Base-by-base conservation (phyloP, 306 rosid species). In the Cyclanthera cordifolia region DNA sequence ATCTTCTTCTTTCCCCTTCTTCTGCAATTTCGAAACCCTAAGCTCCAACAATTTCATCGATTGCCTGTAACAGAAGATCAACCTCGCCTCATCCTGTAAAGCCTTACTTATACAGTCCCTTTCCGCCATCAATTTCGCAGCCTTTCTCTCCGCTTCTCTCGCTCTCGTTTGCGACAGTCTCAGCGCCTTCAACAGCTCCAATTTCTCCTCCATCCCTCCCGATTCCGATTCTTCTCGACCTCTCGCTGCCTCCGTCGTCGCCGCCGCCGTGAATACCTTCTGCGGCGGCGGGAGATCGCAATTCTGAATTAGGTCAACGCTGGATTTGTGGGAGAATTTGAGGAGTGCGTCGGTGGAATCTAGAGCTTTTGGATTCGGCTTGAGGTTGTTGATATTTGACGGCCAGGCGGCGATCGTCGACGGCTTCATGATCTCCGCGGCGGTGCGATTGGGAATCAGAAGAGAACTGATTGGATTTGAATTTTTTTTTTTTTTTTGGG, bases 271-370 rank as follows among this genome's bases (percentile, higher is more conserved):
- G n/a, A 87, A 87, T 68, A 84, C 72, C 84, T 85, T 93, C 66
- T 82, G 72, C 14, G 99, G 99, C 19, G 96, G 96, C 27, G 99
- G 99, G 69, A 90, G 95, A 81, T 93, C 99, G 53, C 99, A 87
- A 70, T 93, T 90, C 85, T 79, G 94, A 81, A 90, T 80, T 21
- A 87, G 95, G 69, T 87, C 87, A 32, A 80, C 28, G 64, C 89
- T 79, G 24, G 56, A 39, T 20, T 75, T 72, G 37, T 76, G 86
- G 60, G 85, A 82, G 77, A 58, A 43, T 48, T 74, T 57, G 64
- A 82, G 0, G 48, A 68, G 11, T 70, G 75, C 59, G 34, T 76
- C 82, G 13, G 70, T 77, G 48, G 67, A 79, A 56, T 75, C 82
- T 8, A 50, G 41, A 14, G 72, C 45, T 41, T 77, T 72, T 4